Base-by-base conservation (phyloP, 2,329 filamentous ascomycete species). In the Pseudogymnoascus sp. region DNA sequence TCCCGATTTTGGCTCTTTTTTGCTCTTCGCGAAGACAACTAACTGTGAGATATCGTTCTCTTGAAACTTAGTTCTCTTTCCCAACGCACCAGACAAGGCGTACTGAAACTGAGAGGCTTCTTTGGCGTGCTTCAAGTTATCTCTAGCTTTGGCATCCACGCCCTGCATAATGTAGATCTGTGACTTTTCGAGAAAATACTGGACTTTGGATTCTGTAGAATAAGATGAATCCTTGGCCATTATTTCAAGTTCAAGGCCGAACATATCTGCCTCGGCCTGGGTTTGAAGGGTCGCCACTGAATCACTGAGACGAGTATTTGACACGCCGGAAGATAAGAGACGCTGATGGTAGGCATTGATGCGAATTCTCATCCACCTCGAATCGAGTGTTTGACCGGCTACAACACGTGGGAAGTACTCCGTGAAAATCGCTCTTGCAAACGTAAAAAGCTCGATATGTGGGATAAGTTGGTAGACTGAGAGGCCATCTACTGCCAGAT, bases 161-260 rank as follows among this genome's bases (percentile, higher is more conserved):
- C 93, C 91, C 68, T 97, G 88, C 71, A 96, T 85, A 23, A 92
- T 91, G 73, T 93, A 87, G 59, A 95, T 86, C 35, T 91, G 88
- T 1, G 92, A 88, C 68, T 90, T 84, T 74, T 99, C 95, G 2
- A 97, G 76, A 38, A 95, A 74, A 68, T 93, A 95, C 66, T 87
- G 83, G 3, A 88, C 84, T 69, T 80, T 83, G n/a, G 83, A 80
- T 35, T 83, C 75, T 1, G 70, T 74, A 7, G 72, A 71, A 77
- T 80, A 82, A 0, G 62, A 60, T 2, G 72, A 68, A 1, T 74
- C 71, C 4, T 68, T 68, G 9, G 67, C 69, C 26, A 81, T 76
- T 0, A 83, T 76, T 7, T 75, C 74, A 0, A 72, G 71, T 6
- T 72, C 84, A 11, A 84, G 67, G 13, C 71, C 70, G 5, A 80